A percentile compares a stretch with the other conserved stretches of the same genome.
Evolutionary conservation across 306 rosid genomes (phyloP).

Genomic region (Pachyrhizus erosus): DNA sequence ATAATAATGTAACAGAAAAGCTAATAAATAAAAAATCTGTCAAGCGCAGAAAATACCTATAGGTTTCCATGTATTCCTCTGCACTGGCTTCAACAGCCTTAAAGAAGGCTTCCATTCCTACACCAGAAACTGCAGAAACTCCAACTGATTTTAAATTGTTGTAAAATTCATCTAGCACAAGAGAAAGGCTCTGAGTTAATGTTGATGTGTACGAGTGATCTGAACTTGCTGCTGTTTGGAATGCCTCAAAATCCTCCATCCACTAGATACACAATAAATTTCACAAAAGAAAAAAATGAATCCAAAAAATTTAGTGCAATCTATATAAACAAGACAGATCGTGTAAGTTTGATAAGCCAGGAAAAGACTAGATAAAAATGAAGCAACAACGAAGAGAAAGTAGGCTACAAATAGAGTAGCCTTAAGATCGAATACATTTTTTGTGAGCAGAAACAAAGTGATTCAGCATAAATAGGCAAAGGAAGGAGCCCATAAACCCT

Average conservation of each 20-base stretch:
- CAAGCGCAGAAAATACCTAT: slow-evolving; percentile 56
- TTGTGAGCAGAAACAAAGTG: slow-evolving; percentile 2
- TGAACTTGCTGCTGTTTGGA: slow-evolving; percentile 70
- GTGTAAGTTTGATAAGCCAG: neutral
- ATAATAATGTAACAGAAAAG: neutral
- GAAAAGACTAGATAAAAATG: neutral
- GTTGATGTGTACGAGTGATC: slow-evolving; percentile 67
- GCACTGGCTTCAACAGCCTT: slow-evolving; percentile 73
- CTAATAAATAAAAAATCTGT: neutral
- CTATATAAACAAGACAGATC: slow-evolving; percentile 15
- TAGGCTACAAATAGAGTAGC: neutral
- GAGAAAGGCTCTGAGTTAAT: slow-evolving; percentile 76
- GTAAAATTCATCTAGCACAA: slow-evolving; percentile 84
- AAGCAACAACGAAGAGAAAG: slow-evolving; percentile 2
- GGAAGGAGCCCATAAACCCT: slow-evolving; percentile 23
- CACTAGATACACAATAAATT: slow-evolving; percentile 56
- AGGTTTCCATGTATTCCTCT: slow-evolving; percentile 80
- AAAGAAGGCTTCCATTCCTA: slow-evolving; percentile 80
- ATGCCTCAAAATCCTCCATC: slow-evolving; percentile 90
- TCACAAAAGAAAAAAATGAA: neutral
- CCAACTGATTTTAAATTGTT: slow-evolving; percentile 80
- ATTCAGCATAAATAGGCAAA: slow-evolving; percentile 31
- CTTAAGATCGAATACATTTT: neutral
- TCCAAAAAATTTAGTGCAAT: neutral
- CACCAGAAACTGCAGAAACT: slow-evolving; percentile 82